Percentiles rank a stretch among this genome's conserved stretches.
These are phyloP conservation scores for Pilasporangium apinafurcum DNA, from an alignment of 352 stramenopile genomes.

Conservation along the genomic window DNA sequence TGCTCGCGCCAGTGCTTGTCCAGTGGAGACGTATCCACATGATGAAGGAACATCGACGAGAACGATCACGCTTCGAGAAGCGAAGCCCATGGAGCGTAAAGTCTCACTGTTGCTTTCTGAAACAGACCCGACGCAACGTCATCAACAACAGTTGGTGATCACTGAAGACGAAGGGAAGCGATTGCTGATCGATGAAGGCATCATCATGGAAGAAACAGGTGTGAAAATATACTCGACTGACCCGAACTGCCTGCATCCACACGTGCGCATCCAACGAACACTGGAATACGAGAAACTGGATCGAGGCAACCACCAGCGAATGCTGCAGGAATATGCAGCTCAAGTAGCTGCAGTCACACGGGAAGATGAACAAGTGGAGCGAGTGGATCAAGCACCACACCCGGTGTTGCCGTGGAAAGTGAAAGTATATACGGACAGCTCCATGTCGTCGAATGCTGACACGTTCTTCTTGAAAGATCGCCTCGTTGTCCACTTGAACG, in stretches of 20 bases:
- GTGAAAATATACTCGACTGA: constrained; percentile 39
- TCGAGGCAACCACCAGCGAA: constrained; percentile 1
- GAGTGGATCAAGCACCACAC: constrained; percentile 21
- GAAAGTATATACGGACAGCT: constrained; percentile 32
- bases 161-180: constrained; percentile 37
- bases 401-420: constrained; percentile 22
- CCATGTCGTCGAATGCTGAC: constrained; percentile 25
- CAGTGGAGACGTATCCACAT: constrained; percentile 23
- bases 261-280: constrained; percentile 23
- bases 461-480: constrained; percentile 29
- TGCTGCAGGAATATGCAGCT: constrained; percentile 12
- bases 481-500: constrained; percentile 24
- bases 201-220: constrained; percentile 36
- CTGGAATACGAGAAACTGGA: constrained; percentile 38
- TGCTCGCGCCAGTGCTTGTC: constrained; percentile 2
- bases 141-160: constrained; percentile 20
- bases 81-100: constrained; percentile 18
- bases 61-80: constrained; percentile 26
- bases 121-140: constrained; percentile 14
- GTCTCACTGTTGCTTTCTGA: constrained; percentile 29
- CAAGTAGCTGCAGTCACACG: constrained; percentile 11
- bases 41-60: constrained; percentile 19
- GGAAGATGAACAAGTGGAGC: constrained; percentile 11
- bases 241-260: constrained; percentile 15
- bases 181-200: constrained; percentile 39